Conservation (phyloP, 2,329 filamentous ascomycete genomes). For the Aspergillus udagawae region DNA sequence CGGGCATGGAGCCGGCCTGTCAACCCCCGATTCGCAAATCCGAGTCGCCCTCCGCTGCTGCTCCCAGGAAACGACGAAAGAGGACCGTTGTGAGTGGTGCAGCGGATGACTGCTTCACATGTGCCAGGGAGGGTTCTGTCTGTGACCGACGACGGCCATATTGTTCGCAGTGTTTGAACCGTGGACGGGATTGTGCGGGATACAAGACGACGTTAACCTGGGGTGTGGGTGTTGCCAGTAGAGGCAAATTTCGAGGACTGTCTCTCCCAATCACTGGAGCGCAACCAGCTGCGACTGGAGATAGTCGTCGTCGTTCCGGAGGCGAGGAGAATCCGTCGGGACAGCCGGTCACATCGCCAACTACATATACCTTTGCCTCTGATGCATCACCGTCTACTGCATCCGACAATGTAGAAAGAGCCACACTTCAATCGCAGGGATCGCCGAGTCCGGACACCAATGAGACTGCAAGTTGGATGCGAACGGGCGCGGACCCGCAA, state of each 20-base stretch:
- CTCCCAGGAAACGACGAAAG: slow-evolving; percentile 68
- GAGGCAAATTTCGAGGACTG: slow-evolving; percentile 87
- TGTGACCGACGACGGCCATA: slow-evolving; percentile 92
- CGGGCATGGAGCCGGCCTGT: slow-evolving; percentile 18
- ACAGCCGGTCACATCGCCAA: neutral
- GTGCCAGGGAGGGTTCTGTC: slow-evolving; percentile 74
- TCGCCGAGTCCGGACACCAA: slow-evolving; percentile 10
- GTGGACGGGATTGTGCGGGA: slow-evolving; percentile 87
- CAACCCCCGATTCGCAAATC: slow-evolving; percentile 25
- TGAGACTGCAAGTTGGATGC: slow-evolving; percentile 15
- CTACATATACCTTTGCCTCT: neutral
- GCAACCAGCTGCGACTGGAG: slow-evolving; percentile 27
- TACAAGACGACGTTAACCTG: slow-evolving; percentile 97
- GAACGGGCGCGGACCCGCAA: slow-evolving; percentile 18
- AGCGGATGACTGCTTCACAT: slow-evolving; percentile 92
- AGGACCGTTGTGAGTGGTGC: slow-evolving; percentile 84
- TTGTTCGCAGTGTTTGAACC: slow-evolving; percentile 88
- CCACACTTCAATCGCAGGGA: neutral
- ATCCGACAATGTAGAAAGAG: neutral
- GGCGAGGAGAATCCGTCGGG: neutral
- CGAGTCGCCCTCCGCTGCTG: slow-evolving; percentile 18
- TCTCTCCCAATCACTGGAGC: slow-evolving; percentile 63
- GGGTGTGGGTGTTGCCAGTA: slow-evolving; percentile 92
- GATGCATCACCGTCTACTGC: neutral
- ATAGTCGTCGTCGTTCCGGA: slow-evolving; percentile 9